phyloP scores from a whole-genome alignment of 2,329 filamentous ascomycete genomes.

The Beauveria sp. region DNA sequence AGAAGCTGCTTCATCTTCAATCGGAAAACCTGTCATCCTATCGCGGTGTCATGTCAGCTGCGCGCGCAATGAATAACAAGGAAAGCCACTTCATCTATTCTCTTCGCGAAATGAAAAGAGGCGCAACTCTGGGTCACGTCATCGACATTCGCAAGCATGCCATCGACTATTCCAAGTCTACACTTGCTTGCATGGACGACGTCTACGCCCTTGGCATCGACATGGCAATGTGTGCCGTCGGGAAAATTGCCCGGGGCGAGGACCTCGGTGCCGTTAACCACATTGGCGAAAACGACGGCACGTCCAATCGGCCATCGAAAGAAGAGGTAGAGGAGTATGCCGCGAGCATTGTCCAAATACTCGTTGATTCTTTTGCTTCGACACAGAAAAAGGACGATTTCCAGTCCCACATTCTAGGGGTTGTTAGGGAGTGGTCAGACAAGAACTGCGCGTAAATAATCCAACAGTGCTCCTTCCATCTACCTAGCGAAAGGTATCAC shows the following conservation, averaged over 20 bases:
- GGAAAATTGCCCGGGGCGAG: constrained; percentile 1
- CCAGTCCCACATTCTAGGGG: constrained; percentile 2
- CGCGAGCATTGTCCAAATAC: constrained; percentile 4
- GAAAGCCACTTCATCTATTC: constrained; percentile 7
- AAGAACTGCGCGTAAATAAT: neutral
- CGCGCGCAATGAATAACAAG: neutral
- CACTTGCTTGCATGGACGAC: neutral
- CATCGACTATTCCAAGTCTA: constrained; percentile 1
- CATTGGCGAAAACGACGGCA: neutral
- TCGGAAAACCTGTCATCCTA: constrained; percentile 2
- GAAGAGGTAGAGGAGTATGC: constrained; percentile 8
- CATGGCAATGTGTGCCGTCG: neutral
- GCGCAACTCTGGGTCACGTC: neutral
- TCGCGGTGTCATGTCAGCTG: neutral
- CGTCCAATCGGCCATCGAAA: neutral
- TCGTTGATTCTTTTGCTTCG: constrained; percentile 7
- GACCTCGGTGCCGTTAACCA: neutral
- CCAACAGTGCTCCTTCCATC: too few species aligned
- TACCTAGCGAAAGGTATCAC: too few species aligned
- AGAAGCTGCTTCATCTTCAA: neutral
- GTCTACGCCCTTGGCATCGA: constrained; percentile 1
- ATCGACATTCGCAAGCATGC: constrained; percentile 6
- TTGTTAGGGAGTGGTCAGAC: constrained; percentile 9
- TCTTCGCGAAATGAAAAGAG: neutral
- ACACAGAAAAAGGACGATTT: constrained; percentile 3